Evolutionary conservation across 768 basidiomycete genomes (phyloP), one percentile per base, ranked within the genome.

Genomic region (Lentinula boryana): DNA sequence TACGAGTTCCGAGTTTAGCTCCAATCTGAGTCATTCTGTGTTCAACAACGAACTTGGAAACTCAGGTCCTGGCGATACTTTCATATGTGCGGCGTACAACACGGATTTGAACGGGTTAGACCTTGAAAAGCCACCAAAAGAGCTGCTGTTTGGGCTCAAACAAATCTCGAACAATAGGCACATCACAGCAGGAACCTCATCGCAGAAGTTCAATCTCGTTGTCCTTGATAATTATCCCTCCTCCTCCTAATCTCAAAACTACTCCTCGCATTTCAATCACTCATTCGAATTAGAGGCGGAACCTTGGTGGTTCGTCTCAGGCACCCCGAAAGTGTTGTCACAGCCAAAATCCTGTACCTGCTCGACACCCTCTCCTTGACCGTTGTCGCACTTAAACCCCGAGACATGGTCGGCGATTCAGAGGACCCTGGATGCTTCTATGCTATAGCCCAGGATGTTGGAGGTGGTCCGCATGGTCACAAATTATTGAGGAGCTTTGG

Each of bases 351-450:
- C 21, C 35, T 71, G 58, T 66, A 65, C 58, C 63, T 71, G 63
- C 50, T 71, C 55, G 68, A 69, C 51, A 52, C 57, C 5, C 62
- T 71, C 9, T 65, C 70, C n/a, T 27, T 35, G 9, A 46, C 59
- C 44, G 36, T 69, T 4, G 58, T 40, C 33, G 65, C 63, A 15
- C 62, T 62, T 52, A 71, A 71, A 58, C 69, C 70, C 40, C 60
- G 55, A 32, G 58, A 49, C 35, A 68, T 68, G 65, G 65, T 68
- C 60, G 50, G 58, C 8, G 41, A 43, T 3, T 15, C 41, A 16
- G 68, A 67, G 0, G 66, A 68, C 15, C 66, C 64, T 8, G 63
- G 63, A 31, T 66, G 68, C 1, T 71, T 71, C 44, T 71, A 71
- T 48, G 62, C 58, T 21, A 56, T 71, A 23, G 68, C 63, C 12